phyloP scores from a whole-genome alignment of 139 green algal genomes.

The Chlamydomonas sp. region DNA sequence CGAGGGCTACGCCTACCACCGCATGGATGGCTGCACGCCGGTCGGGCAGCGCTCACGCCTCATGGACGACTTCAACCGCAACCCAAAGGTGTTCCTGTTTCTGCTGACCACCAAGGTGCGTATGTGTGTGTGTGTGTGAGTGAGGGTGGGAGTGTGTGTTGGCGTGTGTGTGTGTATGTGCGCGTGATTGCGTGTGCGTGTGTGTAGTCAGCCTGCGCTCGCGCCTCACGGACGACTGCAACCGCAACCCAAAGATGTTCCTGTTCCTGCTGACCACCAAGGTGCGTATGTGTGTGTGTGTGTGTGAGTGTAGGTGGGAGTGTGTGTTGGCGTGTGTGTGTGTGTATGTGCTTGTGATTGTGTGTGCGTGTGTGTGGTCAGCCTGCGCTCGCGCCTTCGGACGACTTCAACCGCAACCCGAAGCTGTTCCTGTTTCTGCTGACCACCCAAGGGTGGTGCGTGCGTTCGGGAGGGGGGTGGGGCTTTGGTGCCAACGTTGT shows the following conservation, averaged over 20 bases:
- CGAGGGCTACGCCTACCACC: slow-evolving; percentile 13
- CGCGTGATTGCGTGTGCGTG: no score
- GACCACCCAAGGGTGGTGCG: slow-evolving; percentile 69
- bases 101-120: slow-evolving; percentile 86
- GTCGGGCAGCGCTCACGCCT: slow-evolving; percentile 60
- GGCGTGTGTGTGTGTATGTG: no score
- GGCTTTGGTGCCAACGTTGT: not conserved
- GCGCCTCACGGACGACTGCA: slow-evolving; percentile 81
- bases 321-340: no score
- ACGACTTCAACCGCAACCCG: slow-evolving; percentile 77
- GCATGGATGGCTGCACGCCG: slow-evolving; percentile 87
- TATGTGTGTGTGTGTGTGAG: not conserved
- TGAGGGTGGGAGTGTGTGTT: not conserved
- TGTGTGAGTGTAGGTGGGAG: no score
- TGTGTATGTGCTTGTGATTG: no score
- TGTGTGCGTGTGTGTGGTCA: no score
- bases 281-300: no score
- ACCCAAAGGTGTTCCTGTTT: slow-evolving; percentile 75
- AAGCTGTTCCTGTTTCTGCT: slow-evolving; percentile 86
- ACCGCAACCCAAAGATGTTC: slow-evolving; percentile 64
- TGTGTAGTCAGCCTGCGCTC: no score
- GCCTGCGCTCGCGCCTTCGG: slow-evolving; percentile 60
- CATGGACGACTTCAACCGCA: slow-evolving; percentile 83
- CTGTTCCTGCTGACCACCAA: slow-evolving; percentile 93
- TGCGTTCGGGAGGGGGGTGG: not conserved